A percentile compares a stretch with the other conserved stretches of the same genome.
These are phyloP conservation scores for Nephelium lappaceum DNA, from an alignment of 345 rosid genomes.

Conservation along the genomic window DNA sequence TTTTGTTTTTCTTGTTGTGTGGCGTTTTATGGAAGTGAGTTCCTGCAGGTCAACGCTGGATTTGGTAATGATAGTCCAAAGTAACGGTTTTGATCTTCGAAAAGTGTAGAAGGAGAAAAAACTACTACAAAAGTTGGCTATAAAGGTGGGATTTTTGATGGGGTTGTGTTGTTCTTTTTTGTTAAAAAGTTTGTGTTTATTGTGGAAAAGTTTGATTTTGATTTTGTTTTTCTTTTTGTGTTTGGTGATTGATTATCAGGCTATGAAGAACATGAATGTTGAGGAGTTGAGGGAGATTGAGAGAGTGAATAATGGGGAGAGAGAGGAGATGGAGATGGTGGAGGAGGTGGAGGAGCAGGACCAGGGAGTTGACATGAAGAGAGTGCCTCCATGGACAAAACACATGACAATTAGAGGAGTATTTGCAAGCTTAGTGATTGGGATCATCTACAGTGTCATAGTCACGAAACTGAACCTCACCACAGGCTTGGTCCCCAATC, in stretches of 20 bases:
- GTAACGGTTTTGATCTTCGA: not conserved
- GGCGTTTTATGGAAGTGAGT: not conserved
- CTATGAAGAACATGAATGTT: constrained; percentile 11
- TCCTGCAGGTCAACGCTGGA: not conserved
- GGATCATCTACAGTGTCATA: constrained; percentile 81
- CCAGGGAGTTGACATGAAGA: constrained; percentile 45
- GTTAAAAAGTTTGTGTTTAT: not conserved
- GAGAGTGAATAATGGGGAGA: constrained; percentile 7
- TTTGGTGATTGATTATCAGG: not conserved
- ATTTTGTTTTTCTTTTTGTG: not conserved
- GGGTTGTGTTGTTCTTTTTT: not conserved
- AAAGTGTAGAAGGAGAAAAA: not conserved
- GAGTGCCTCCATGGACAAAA: constrained; percentile 74
- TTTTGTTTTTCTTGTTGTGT: not conserved
- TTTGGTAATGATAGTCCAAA: not conserved
- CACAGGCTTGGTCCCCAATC: constrained; percentile 92
- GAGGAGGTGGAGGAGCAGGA: constrained; percentile 34
- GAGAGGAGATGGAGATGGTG: constrained; percentile 15
- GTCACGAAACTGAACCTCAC: constrained; percentile 89
- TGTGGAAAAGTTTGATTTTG: too few species aligned
- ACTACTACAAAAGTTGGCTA: not conserved
- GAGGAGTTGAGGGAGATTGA: constrained; percentile 41
- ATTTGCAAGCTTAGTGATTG: constrained; percentile 68
- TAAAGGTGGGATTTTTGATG: constrained; percentile 1
- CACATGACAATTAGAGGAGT: constrained; percentile 84